Percentiles rank a stretch among this genome's conserved stretches.
Evolutionary conservation across 768 basidiomycete species (phyloP).

Genomic region (Tylopilus cervinicoccineus): DNA sequence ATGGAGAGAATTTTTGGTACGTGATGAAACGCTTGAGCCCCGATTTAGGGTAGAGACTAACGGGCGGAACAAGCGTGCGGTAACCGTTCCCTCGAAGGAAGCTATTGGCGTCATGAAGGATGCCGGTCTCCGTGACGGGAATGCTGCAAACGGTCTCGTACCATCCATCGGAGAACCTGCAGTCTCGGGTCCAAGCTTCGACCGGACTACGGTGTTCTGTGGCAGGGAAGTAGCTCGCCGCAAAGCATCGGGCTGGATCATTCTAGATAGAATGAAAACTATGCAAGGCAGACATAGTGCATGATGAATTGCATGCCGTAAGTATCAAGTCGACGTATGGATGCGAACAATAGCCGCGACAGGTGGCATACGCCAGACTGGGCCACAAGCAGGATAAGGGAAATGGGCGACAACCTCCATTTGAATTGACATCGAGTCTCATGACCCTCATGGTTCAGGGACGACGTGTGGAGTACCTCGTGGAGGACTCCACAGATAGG

Average conservation of each 20-base stretch:
- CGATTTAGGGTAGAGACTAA: conserved; percentile 1
- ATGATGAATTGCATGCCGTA: background rate
- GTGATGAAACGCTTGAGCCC: conserved; percentile 13
- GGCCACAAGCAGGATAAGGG: background rate
- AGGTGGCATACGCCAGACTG: conserved; percentile 1
- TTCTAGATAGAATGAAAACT: conserved; percentile 12
- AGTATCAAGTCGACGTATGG: background rate
- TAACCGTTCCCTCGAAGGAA: conserved; percentile 49
- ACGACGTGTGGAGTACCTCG: background rate
- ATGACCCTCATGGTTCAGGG: conserved; percentile 11
- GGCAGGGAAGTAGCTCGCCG: conserved; percentile 16
- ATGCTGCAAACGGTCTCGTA: conserved; percentile 24
- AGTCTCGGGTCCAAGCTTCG: conserved; percentile 43
- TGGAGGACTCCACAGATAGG: background rate
- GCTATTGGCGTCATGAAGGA: conserved; percentile 38
- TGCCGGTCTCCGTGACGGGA: background rate
- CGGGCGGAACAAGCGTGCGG: conserved; percentile 38
- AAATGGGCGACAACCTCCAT: background rate
- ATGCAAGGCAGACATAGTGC: background rate
- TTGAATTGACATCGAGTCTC: background rate
- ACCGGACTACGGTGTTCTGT: conserved; percentile 17
- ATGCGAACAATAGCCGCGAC: background rate
- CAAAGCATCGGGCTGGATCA: conserved; percentile 17
- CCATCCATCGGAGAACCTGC: conserved; percentile 41
- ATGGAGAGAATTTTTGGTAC: conserved; percentile 46